phyloP scores from a whole-genome alignment of 768 basidiomycete species.

The Lentinula sp. region DNA sequence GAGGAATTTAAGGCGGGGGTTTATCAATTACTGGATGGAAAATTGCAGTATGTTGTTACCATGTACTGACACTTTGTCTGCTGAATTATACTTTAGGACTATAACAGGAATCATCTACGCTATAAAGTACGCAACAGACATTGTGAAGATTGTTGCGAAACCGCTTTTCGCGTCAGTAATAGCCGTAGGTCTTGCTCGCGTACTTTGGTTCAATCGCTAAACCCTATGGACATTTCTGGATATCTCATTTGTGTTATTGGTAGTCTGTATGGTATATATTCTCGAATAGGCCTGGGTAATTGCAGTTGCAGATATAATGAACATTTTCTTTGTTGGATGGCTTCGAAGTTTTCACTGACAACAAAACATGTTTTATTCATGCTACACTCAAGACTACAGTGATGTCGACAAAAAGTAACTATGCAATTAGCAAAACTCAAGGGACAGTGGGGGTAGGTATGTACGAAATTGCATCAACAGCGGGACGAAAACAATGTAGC shows the following conservation, averaged over 20 bases:
- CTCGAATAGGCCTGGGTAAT: too few species aligned
- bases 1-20: conserved; percentile 18
- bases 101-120: background rate
- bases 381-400: too few species aligned
- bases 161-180: background rate
- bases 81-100: background rate
- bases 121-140: background rate
- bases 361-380: too few species aligned
- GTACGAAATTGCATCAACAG: background rate
- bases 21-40: conserved; percentile 17
- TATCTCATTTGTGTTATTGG: background rate
- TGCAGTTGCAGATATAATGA: too few species aligned
- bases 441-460: background rate
- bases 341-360: too few species aligned
- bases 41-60: background rate
- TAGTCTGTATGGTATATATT: too few species aligned
- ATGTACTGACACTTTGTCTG: background rate
- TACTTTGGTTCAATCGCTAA: background rate
- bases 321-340: too few species aligned
- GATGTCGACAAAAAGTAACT: too few species aligned
- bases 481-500: background rate
- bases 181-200: background rate
- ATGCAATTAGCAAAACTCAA: background rate
- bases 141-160: background rate
- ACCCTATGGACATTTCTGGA: background rate